Base-by-base conservation (phyloP, 1,284 basidiomycete genomes). In the Ustilago cynodontis region DNA sequence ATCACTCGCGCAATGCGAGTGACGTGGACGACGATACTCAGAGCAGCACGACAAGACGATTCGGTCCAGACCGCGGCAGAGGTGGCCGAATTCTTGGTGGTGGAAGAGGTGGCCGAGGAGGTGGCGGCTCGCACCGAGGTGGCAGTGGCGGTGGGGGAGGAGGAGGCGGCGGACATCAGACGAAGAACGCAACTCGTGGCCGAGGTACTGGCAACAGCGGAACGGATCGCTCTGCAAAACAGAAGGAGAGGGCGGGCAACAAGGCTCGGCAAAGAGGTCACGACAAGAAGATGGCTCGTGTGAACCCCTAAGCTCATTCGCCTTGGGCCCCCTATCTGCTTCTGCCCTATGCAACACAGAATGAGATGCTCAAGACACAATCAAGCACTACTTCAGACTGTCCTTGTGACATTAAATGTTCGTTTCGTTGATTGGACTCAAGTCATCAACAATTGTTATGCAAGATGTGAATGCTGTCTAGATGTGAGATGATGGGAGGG, bases 191-290 rank as follows among this genome's bases (percentile, higher is more conserved):
- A 22, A 65, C 63, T 6, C 62, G 75, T 18, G 71, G 67, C n/a
- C 33, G 67, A 24, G 65, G 75, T 22, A 73, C 71, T 1, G 71
- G 72, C 33, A 71, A 78, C 63, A 74, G 71, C 28, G 55, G 50
- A 31, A 68, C 58, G 29, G 72, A 73, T 26, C 62, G 77, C 10
- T 60, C 64, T 3, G 72, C 73, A 6, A 72, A 72, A 35, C 69
- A 72, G 24, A 79, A 79, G 58, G 77, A 79, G 52, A 79, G 71
- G n/a, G 63, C 66, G 9, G 77, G 77, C 28, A 77, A 77, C 66
- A 69, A 73, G 22, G 75, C 71, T 7, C 51, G 75, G 14, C 70
- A 73, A 14, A 45, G 31, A 14, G 75, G 75, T 0, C 66, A 73
- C 53, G 75, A 77, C n/a, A 77, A 73, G 54, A 77, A 77, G 61